phyloP scores from a whole-genome alignment of 164 flowering plant genomes.

The Nymphaea thermarum region DNA sequence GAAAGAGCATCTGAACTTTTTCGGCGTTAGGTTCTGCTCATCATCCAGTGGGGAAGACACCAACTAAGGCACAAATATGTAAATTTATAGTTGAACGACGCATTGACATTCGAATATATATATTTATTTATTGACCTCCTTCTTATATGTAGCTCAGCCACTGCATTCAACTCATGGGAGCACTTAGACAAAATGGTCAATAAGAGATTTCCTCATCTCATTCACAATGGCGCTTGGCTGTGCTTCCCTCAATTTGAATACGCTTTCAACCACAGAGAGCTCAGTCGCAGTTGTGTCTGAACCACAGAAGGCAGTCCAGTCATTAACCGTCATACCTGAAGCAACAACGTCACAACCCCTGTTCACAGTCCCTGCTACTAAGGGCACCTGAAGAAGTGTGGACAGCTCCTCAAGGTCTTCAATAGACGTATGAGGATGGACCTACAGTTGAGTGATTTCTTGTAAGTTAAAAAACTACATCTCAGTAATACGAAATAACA shows the following conservation, averaged over 20 bases:
- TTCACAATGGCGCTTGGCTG: slow-evolving; percentile 70
- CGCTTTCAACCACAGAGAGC: slow-evolving; percentile 80
- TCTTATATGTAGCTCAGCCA: neutral
- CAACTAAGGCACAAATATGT: no score
- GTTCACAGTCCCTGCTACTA: slow-evolving; percentile 91
- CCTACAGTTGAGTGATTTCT: slow-evolving; percentile 26
- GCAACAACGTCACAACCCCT: slow-evolving; percentile 86
- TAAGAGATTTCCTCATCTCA: slow-evolving; percentile 87
- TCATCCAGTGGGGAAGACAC: no score
- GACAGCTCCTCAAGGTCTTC: slow-evolving; percentile 94
- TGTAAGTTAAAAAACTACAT: neutral
- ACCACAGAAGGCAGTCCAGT: slow-evolving; percentile 95
- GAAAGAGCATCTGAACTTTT: no score
- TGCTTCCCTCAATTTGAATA: slow-evolving; percentile 85
- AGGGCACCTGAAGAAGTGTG: slow-evolving; percentile 90
- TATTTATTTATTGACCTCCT: no score
- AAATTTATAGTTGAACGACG: no score
- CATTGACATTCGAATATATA: no score
- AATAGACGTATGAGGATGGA: slow-evolving; percentile 89
- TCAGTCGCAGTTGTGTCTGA: slow-evolving; percentile 95
- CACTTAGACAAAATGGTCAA: slow-evolving; percentile 43
- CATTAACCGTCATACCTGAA: slow-evolving; percentile 79
- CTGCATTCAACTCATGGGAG: neutral
- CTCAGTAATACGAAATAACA: neutral
- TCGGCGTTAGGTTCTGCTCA: no score